Percentiles rank a stretch among this genome's conserved stretches.
Conservation (phyloP, 192 early-diverging fungal species). For the Backusella parvicylindrica region DNA sequence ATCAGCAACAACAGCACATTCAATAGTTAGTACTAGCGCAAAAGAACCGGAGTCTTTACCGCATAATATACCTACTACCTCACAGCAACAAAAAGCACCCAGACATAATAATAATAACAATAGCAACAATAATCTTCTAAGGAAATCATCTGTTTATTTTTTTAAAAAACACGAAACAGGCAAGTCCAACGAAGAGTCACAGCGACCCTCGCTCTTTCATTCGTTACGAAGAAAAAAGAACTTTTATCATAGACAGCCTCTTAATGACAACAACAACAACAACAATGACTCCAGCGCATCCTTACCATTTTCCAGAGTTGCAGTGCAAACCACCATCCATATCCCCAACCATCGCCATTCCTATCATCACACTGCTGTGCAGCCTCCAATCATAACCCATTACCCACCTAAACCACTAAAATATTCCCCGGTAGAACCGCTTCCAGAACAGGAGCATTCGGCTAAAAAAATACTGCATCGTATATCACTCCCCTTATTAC, state of each 20-base stretch:
- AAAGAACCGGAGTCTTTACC: background rate
- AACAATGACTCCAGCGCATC: background rate
- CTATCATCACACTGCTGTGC: constrained; percentile 17
- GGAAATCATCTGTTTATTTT: constrained; percentile 21
- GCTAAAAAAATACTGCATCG: background rate
- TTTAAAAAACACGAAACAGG: constrained; percentile 4
- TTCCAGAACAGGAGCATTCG: background rate
- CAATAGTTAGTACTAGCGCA: background rate
- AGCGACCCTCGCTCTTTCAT: background rate
- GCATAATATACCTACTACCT: background rate
- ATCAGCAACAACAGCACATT: background rate
- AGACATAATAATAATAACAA: background rate
- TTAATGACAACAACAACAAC: too few relatives aligned
- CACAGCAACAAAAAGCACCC: background rate
- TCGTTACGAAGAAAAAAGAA: constrained; percentile 5
- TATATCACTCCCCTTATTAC: constrained; percentile 1
- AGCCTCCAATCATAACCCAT: constrained; percentile 29
- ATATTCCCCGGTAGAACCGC: constrained; percentile 31
- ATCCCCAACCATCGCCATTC: constrained; percentile 8
- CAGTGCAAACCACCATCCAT: constrained; percentile 30
- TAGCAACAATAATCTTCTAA: constrained; percentile 12
- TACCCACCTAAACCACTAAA: constrained; percentile 31
- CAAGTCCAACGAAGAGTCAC: background rate
- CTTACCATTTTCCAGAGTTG: constrained; percentile 18
- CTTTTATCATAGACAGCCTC: background rate